Percentiles rank a stretch among this genome's conserved stretches.
Conservation (phyloP, 1,284 basidiomycete genomes). For the Fomes fomentarius region DNA sequence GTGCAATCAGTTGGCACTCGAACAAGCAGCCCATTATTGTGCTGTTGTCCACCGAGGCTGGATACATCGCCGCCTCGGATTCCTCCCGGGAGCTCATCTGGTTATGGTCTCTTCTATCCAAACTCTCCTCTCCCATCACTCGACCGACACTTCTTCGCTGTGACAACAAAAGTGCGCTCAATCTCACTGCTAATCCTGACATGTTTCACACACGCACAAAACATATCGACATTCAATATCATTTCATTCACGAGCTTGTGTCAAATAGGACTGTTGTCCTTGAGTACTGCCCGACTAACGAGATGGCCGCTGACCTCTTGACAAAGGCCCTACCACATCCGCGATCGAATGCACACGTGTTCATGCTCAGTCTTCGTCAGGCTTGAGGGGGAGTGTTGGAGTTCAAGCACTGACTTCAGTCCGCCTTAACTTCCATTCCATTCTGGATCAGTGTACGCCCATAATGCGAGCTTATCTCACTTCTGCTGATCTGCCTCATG, state of each 20-base stretch:
- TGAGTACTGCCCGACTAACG: conserved; percentile 19
- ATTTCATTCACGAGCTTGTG: conserved; percentile 36
- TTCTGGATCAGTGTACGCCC: no score
- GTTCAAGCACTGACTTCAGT: no score
- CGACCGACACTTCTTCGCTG: background rate
- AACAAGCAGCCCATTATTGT: conserved; percentile 20
- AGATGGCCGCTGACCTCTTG: conserved; percentile 32
- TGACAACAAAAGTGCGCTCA: conserved; percentile 2
- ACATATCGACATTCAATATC: conserved; percentile 40
- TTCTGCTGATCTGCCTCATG: no score
- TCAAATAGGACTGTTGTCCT: conserved; percentile 5
- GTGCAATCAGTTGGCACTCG: conserved; percentile 14
- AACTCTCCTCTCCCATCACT: conserved; percentile 28
- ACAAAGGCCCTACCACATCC: conserved; percentile 26
- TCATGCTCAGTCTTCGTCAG: background rate
- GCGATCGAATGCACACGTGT: background rate
- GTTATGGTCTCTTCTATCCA: conserved; percentile 26
- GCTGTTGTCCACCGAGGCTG: conserved; percentile 18
- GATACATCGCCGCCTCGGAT: conserved; percentile 19
- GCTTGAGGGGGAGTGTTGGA: conserved; percentile 5
- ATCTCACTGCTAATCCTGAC: conserved; percentile 3
- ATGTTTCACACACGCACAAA: conserved; percentile 30
- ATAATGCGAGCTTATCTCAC: no score
- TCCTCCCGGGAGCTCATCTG: conserved; percentile 23
- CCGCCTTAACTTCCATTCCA: no score